Evolutionary conservation across 306 rosid species (phyloP).

Genomic region (Pyrus bretschneideri): DNA sequence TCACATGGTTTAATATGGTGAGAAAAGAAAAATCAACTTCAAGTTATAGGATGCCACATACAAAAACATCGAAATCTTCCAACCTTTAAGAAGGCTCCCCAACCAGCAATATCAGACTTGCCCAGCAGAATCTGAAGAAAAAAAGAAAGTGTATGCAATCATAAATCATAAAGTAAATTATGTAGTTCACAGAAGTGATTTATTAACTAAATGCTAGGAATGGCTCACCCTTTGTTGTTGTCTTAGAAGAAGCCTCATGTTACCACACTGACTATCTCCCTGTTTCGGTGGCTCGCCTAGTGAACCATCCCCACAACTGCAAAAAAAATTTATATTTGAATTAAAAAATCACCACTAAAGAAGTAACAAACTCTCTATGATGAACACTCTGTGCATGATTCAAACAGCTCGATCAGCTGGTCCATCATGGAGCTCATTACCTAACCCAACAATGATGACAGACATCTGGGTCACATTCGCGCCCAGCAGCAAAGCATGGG

Average conservation of each 20-base stretch:
- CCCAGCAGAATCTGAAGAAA: slow-evolving; percentile 72
- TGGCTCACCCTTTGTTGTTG: slow-evolving; percentile 88
- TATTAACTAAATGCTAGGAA: background rate
- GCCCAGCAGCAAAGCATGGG: slow-evolving; percentile 85
- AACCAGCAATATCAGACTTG: slow-evolving; percentile 94
- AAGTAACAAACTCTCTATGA: background rate
- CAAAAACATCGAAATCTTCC: slow-evolving; percentile 2
- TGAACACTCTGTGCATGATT: background rate
- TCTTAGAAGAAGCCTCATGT: slow-evolving; percentile 96
- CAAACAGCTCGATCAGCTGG: background rate
- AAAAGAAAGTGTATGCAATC: slow-evolving; percentile 12
- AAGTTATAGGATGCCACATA: slow-evolving; percentile 4
- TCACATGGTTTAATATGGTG: slow-evolving; percentile 28
- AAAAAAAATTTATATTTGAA: slow-evolving; percentile 13
- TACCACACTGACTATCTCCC: slow-evolving; percentile 94
- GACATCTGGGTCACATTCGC: slow-evolving; percentile 94
- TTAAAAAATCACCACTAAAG: background rate
- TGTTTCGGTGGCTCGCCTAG: slow-evolving; percentile 81
- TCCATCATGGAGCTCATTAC: slow-evolving; percentile 31
- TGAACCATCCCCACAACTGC: slow-evolving; percentile 88
- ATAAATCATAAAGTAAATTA: slow-evolving; percentile 12
- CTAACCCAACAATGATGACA: slow-evolving; percentile 94
- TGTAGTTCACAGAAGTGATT: slow-evolving; percentile 3
- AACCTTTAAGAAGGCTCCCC: slow-evolving; percentile 99
- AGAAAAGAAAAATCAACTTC: slow-evolving; percentile 21